Evolutionary conservation across 768 basidiomycete species (phyloP).

Genomic region (Nidularia pulvinata): DNA sequence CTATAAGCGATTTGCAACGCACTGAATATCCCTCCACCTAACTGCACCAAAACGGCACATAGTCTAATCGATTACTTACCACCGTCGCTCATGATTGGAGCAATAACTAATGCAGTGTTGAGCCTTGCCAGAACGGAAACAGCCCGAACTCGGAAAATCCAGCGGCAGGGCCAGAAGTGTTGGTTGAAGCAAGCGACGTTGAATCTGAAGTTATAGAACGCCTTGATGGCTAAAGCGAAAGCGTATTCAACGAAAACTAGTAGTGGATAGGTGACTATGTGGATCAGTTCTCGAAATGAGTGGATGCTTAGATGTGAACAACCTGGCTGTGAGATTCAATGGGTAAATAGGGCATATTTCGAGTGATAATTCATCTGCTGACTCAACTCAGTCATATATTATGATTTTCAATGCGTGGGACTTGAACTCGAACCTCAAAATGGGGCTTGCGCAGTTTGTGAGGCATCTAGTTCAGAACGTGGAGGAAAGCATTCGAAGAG

Average conservation of each 20-base stretch:
- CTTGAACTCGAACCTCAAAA: background rate
- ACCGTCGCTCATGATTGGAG: background rate
- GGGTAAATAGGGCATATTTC: constrained; percentile 1
- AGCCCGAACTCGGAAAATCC: background rate
- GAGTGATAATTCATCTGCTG: background rate
- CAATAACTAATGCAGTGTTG: background rate
- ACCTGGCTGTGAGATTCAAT: constrained; percentile 5
- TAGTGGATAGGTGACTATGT: background rate
- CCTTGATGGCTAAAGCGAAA: too few species aligned
- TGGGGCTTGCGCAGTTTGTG: constrained; percentile 7
- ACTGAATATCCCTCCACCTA: too few species aligned
- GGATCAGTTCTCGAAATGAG: background rate
- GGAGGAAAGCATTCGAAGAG: background rate
- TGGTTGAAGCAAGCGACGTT: too few species aligned
- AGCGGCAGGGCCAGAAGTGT: too few species aligned
- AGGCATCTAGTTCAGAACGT: background rate
- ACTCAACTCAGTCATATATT: background rate
- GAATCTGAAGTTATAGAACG: too few species aligned
- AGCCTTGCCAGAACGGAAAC: background rate
- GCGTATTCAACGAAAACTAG: too few species aligned
- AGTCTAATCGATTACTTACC: background rate
- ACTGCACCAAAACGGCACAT: too few species aligned
- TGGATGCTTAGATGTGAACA: constrained; percentile 2
- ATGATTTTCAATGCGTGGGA: constrained; percentile 3
- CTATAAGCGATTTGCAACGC: too few species aligned